Evolutionary conservation across 139 green algal genomes (phyloP), one percentile per base, ranked within the genome.

Genomic region (Bryopsis sp.): DNA sequence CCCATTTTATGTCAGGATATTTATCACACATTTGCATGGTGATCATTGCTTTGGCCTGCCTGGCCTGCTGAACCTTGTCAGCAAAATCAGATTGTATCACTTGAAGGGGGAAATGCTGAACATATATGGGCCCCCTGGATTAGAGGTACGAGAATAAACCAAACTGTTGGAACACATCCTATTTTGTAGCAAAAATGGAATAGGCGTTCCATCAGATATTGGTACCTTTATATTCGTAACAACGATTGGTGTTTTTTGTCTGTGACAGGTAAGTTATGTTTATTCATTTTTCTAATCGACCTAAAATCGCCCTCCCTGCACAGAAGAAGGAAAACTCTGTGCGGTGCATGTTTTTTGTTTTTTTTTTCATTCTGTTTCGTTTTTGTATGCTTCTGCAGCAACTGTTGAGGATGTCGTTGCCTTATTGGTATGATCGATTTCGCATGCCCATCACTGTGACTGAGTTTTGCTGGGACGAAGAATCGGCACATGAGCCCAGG

Each of bases 31-130:
- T 84, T 66, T 96, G 48, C 93, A 98, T 74, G 93, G 93, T 22
- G 93, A 98, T 81, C 93, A 98, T 79, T 92, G 86, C 81, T 98
- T 97, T 68, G 93, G 93, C 7, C 72, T 97, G 29, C 74, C 80
- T 0, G 84, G 82, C 28, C 26, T 92, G 47, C 37, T 85, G 26
- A 32, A 37, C 24, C 22, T 68, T 54, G 38, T 65, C 37, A 68
- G 54, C 38, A 28, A 46, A 62, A 50, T 58, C 2, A 63, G 3
- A 8, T 33, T 60, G 46, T n/a, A 35, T 6, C 43, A 39, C 57
- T 57, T 46, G 64, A 37, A 24, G n/a, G 43, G 48, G 19, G 67
- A 61, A 5, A 24, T 50, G 2, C 66, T 77, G 8, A 58, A 74
- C 37, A 67, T 85, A 34, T 85, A 75, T 48, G 79, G 76, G 0